Conservation (phyloP, 2,329 filamentous ascomycete genomes). For the Fusarium circinatum region DNA sequence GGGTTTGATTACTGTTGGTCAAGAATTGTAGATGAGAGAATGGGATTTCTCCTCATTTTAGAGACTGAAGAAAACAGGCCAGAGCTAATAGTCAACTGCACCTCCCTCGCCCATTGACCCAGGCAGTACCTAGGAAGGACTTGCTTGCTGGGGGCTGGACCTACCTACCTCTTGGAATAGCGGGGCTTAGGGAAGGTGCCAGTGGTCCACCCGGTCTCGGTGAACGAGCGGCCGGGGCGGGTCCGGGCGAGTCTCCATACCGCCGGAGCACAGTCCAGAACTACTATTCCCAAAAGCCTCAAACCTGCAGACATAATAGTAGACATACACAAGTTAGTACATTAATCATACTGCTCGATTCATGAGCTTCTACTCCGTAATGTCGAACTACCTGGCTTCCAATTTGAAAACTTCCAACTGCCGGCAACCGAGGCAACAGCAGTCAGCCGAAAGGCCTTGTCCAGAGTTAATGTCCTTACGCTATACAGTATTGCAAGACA, state of each 20-base stretch:
- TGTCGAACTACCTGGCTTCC: background rate
- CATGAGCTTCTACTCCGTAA: background rate
- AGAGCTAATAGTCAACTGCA: background rate
- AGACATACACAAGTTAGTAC: background rate
- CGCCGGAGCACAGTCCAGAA: constrained; percentile 3
- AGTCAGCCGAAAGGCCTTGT: background rate
- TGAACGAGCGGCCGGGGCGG: constrained; percentile 28
- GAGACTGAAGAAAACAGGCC: constrained; percentile 7
- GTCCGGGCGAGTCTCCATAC: constrained; percentile 20
- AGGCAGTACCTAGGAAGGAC: background rate
- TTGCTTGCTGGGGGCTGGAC: background rate
- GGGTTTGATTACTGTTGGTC: background rate
- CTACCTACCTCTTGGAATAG: constrained; percentile 14
- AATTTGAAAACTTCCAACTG: background rate
- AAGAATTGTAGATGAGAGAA: background rate
- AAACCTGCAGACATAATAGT: background rate
- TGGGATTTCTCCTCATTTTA: background rate
- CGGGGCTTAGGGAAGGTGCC: constrained; percentile 27
- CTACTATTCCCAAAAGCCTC: background rate
- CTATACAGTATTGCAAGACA: constrained; percentile 3
- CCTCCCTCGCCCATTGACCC: background rate
- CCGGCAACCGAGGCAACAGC: background rate
- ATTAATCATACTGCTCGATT: background rate
- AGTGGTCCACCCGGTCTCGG: constrained; percentile 22
- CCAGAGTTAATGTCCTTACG: background rate